Percentiles rank a stretch among this genome's conserved stretches.
Conservation (phyloP, 2,329 filamentous ascomycete genomes). For the Aschersonia sp. region DNA sequence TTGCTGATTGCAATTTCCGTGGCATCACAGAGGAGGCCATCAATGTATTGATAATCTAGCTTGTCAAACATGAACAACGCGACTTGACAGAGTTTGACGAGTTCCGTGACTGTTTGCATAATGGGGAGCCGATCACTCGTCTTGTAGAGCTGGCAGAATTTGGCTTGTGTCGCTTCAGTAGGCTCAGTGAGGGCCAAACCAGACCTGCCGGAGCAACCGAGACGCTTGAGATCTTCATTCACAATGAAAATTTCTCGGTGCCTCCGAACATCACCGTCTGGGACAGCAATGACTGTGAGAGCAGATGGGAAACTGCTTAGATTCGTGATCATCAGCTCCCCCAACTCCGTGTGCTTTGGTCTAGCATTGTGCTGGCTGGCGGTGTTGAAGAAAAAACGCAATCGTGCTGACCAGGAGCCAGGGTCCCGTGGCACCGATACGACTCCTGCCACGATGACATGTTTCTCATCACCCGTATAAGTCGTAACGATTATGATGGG, state of each 20-base stretch:
- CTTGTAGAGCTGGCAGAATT: slow-evolving; percentile 83
- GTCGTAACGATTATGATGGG: slow-evolving; percentile 87
- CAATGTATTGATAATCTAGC: slow-evolving; percentile 75
- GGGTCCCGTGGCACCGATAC: slow-evolving; percentile 73
- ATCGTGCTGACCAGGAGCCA: slow-evolving; percentile 59
- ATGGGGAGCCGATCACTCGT: slow-evolving; percentile 72
- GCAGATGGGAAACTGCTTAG: slow-evolving; percentile 83
- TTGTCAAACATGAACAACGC: slow-evolving; percentile 80
- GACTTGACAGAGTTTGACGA: slow-evolving; percentile 83
- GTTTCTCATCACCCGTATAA: slow-evolving; percentile 74
- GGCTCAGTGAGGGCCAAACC: slow-evolving; percentile 70
- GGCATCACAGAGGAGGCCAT: slow-evolving; percentile 83
- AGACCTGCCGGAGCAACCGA: slow-evolving; percentile 82
- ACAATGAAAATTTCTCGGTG: slow-evolving; percentile 79
- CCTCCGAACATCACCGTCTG: slow-evolving; percentile 68
- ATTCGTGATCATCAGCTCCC: slow-evolving; percentile 87
- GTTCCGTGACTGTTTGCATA: slow-evolving; percentile 65
- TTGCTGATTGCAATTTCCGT: slow-evolving; percentile 82
- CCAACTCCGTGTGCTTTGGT: slow-evolving; percentile 66
- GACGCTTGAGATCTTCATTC: slow-evolving; percentile 82
- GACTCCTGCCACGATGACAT: slow-evolving; percentile 66
- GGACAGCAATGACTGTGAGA: slow-evolving; percentile 80
- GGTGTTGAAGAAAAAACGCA: slow-evolving; percentile 75
- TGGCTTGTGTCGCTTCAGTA: slow-evolving; percentile 68
- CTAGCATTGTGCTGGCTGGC: slow-evolving; percentile 75